Evolutionary conservation across 129 eudicot species (phyloP).

Genomic region (Gnaphalium uliginosum): DNA sequence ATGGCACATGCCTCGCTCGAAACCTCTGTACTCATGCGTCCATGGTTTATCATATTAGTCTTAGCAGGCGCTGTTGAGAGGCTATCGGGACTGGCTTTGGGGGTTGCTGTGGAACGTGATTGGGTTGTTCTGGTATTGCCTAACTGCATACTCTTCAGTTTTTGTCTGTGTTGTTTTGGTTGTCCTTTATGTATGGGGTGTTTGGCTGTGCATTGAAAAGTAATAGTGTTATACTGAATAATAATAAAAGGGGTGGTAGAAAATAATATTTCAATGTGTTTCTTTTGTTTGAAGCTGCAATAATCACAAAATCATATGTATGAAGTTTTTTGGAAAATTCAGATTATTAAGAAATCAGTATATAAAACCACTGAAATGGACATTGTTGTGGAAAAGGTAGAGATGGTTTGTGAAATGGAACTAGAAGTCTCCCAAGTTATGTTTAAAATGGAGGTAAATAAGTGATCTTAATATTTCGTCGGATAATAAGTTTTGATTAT

Average conservation of each 20-base stretch:
- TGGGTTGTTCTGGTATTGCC: slow-evolving; percentile 87
- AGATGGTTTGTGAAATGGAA: not conserved
- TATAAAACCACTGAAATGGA: not conserved
- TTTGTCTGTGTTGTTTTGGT: not conserved
- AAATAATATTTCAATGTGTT: not conserved
- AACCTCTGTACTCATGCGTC: slow-evolving; percentile 71
- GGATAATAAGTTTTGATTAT: not conserved
- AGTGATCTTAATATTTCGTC: not conserved
- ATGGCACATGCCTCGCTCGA: slow-evolving; percentile 41
- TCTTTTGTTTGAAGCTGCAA: slow-evolving; percentile 1
- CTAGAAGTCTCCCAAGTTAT: not conserved
- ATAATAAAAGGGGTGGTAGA: not conserved
- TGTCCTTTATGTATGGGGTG: not conserved
- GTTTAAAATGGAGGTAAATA: not conserved
- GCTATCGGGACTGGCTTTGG: slow-evolving; percentile 87
- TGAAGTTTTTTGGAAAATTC: not conserved
- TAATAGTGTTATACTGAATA: not conserved
- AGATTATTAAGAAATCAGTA: not conserved
- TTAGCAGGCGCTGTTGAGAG: slow-evolving; percentile 91
- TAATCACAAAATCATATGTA: not conserved
- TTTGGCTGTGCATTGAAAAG: not conserved
- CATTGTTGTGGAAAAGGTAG: not conserved
- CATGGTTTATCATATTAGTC: slow-evolving; percentile 89
- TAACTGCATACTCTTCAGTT: not conserved
- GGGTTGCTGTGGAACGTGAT: slow-evolving; percentile 97